phyloP scores from a whole-genome alignment of 2,329 filamentous ascomycete species.

The Alternaria longipes region DNA sequence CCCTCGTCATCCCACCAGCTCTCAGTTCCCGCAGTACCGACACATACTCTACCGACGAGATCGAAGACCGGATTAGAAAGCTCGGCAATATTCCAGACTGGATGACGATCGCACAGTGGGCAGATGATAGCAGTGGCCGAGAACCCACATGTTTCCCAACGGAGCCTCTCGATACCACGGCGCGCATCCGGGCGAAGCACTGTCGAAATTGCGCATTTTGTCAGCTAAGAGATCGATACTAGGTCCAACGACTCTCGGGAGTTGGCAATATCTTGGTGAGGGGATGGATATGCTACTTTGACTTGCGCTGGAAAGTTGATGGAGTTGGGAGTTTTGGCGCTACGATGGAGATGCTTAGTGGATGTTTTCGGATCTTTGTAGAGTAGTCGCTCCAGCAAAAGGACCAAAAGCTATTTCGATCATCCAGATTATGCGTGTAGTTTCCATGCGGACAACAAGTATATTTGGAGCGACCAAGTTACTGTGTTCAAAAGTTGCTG shows the following conservation, averaged over 20 bases:
- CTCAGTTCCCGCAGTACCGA: background rate
- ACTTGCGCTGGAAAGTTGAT: background rate
- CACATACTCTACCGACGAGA: background rate
- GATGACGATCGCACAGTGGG: background rate
- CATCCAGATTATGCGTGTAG: background rate
- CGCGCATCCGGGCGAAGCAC: constrained; percentile 18
- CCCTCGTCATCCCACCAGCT: background rate
- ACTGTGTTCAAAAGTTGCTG: background rate
- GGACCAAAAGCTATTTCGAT: background rate
- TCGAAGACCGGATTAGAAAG: background rate
- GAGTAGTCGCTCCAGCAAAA: background rate
- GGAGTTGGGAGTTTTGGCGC: background rate
- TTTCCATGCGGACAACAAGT: background rate
- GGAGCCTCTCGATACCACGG: constrained; percentile 13
- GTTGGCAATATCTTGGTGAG: too few relatives aligned
- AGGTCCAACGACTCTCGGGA: background rate
- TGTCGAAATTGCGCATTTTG: constrained; percentile 24
- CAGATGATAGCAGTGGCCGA: background rate
- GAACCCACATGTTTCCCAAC: too few relatives aligned
- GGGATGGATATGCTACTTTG: too few relatives aligned
- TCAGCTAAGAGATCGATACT: constrained; percentile 1
- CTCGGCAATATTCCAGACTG: background rate
- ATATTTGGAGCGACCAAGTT: background rate
- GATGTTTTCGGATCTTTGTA: background rate
- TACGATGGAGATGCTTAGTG: background rate